These are phyloP conservation scores for Carex scoparia DNA, from an alignment of 176 grass and related monocot species.

Conservation along the genomic window DNA sequence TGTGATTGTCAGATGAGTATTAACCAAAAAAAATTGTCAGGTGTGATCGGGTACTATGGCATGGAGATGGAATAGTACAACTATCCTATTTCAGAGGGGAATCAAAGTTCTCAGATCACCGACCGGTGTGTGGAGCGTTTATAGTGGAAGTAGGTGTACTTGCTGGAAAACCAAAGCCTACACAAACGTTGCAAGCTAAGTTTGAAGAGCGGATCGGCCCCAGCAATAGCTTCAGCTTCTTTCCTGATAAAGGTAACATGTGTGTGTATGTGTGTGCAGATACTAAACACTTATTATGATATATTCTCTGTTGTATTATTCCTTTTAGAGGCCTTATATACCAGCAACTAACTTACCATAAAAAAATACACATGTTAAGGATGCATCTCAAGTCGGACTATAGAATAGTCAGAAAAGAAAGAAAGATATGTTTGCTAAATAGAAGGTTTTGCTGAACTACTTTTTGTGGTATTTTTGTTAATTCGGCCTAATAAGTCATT, in stretches of 20 bases:
- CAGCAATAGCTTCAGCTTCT: constrained; percentile 26
- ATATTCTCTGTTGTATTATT: too few relatives aligned
- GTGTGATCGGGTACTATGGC: constrained; percentile 90
- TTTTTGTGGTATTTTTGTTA: not conserved
- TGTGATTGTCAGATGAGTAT: not conserved
- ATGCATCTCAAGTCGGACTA: not conserved
- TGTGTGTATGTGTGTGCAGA: not conserved
- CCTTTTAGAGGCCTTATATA: too few relatives aligned
- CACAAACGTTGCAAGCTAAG: constrained; percentile 46
- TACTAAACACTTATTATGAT: not conserved
- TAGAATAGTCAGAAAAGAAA: not conserved
- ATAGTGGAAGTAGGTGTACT: constrained; percentile 56
- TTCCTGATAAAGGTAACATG: constrained; percentile 17
- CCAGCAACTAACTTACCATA: not conserved
- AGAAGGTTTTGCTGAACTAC: not conserved
- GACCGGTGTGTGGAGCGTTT: constrained; percentile 65
- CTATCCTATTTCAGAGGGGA: constrained; percentile 79
- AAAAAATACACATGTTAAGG: not conserved
- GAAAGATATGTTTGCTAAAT: not conserved
- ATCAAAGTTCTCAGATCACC: constrained; percentile 89
- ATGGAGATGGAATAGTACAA: constrained; percentile 80
- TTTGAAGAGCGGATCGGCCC: constrained; percentile 7
- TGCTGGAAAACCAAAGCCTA: constrained; percentile 24
- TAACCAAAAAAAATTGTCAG: constrained; percentile 20
- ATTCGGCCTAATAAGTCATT: not conserved